Percentiles rank a stretch among this genome's conserved stretches.
Conservation (phyloP, 1,139 yeast genomes). For the Schizosaccharomyces versatilis region DNA sequence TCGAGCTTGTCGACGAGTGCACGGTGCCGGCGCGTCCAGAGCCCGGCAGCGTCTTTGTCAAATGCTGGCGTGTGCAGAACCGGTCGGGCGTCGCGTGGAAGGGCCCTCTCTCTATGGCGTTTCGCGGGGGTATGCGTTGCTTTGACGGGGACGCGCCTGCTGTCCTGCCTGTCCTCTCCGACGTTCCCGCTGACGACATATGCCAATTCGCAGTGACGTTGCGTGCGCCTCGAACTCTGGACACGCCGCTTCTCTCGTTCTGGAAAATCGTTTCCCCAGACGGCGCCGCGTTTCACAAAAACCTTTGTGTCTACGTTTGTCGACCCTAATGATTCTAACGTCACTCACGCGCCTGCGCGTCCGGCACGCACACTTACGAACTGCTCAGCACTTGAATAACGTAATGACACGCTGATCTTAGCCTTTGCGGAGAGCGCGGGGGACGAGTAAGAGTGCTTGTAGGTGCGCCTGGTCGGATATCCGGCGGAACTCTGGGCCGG, state of each 20-base stretch:
- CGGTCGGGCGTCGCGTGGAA: neutral
- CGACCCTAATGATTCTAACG: neutral
- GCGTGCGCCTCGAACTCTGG: neutral
- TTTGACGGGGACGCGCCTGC: neutral
- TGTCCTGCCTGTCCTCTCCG: neutral
- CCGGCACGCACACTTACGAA: no score
- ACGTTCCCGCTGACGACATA: neutral
- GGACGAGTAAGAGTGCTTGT: no score
- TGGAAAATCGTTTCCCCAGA: neutral
- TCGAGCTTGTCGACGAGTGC: neutral
- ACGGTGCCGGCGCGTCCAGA: neutral
- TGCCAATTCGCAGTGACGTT: neutral
- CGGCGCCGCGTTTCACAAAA: constrained; percentile 1
- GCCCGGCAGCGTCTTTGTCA: neutral
- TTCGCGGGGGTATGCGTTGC: neutral
- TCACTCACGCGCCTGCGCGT: no score
- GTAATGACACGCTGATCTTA: no score
- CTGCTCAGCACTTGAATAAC: no score
- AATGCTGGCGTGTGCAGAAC: neutral
- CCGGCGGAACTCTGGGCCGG: no score
- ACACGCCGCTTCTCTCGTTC: neutral
- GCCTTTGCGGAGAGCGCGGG: no score
- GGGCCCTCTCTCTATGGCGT: neutral
- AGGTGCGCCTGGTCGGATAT: no score
- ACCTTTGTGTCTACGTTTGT: neutral